Evolutionary conservation across 768 basidiomycete genomes (phyloP), one percentile per base, ranked within the genome.

Genomic region (Rhodocollybia butyracea): DNA sequence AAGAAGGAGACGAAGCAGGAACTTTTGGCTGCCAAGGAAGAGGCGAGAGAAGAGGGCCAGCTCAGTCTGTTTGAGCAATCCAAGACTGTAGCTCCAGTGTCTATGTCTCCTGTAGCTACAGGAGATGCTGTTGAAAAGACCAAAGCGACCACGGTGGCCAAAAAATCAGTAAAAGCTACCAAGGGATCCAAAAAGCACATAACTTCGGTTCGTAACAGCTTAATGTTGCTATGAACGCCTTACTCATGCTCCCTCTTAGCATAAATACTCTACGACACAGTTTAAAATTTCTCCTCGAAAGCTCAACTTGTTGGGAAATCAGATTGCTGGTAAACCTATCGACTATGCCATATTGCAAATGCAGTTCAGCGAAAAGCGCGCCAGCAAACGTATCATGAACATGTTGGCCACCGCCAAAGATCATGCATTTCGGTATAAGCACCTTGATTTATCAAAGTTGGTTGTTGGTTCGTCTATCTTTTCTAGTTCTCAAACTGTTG

Each of bases 261-360:
- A 96, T 75, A 90, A 92, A 76, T 94, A 91, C 69, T 92, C 91
- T 21, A 98, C 95, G 0, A 85, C 89, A 17, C 85, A 84, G 68
- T 96, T 97, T 78, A 95, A 94, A 72, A 91, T 94, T 40, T 96
- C 94, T 3, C 89, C 88, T 63, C 83, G 95, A 54, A 99, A 98
- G 69, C 77, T 99, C 55, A 95, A 96, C 70, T 82, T 86, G 76
- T 79, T 99, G 39, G 88, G 86, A 8, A 79, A 84, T 29, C 92
- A 97, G 68, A 89, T 99, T 59, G 80, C 91, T 2, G 89, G 91
- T 19, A 88, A 93, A 63, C 94, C 95, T 17, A 88, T 98, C 57
- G 95, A 98, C 73, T 84, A 88, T 61, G 96, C 96, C 32, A 96
- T 99, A 66, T 75, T 98, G 55, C 96, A 99, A 64, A 95, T 98